A percentile compares a stretch with the other conserved stretches of the same genome.
Conservation (phyloP, 2,329 filamentous ascomycete genomes). For the Huntiella abstrusa region DNA sequence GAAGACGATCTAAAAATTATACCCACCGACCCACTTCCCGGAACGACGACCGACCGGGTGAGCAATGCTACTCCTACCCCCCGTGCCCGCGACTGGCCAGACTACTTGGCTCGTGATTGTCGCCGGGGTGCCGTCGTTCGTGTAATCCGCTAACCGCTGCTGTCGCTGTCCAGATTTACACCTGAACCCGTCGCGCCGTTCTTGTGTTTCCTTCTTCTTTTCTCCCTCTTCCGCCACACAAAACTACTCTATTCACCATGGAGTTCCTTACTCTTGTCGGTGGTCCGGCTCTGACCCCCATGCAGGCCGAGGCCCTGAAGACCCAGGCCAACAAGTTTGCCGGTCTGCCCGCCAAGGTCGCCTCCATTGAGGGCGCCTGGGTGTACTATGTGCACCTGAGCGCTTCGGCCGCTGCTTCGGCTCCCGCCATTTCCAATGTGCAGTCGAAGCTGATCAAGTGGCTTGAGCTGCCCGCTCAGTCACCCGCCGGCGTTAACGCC, state of each 20-base stretch:
- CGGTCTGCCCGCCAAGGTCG: conserved; percentile 23
- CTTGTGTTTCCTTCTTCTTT: neutral
- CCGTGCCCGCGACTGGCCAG: too few species aligned
- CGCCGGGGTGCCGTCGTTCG: too few species aligned
- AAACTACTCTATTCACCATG: conserved; percentile 9
- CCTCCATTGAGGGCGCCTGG: conserved; percentile 33
- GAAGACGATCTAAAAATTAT: conserved; percentile 1
- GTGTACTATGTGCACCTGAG: conserved; percentile 49
- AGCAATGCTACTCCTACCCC: neutral
- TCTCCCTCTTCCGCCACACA: neutral
- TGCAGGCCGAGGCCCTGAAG: conserved; percentile 26
- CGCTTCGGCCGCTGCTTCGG: conserved; percentile 13
- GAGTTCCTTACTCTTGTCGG: conserved; percentile 20
- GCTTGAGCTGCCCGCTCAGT: conserved; percentile 11
- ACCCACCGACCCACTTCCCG: too few species aligned
- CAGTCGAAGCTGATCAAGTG: conserved; percentile 12
- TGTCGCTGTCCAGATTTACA: neutral
- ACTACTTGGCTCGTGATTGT: too few species aligned
- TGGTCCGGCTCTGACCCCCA: conserved; percentile 30
- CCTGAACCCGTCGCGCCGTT: neutral
- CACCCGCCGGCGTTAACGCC: neutral
- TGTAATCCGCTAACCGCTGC: too few species aligned
- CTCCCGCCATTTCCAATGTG: conserved; percentile 17
- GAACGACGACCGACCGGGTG: neutral
- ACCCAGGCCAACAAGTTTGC: conserved; percentile 25